Evolutionary conservation across 345 rosid species (phyloP).

Genomic region (Hirschfeldia incana): DNA sequence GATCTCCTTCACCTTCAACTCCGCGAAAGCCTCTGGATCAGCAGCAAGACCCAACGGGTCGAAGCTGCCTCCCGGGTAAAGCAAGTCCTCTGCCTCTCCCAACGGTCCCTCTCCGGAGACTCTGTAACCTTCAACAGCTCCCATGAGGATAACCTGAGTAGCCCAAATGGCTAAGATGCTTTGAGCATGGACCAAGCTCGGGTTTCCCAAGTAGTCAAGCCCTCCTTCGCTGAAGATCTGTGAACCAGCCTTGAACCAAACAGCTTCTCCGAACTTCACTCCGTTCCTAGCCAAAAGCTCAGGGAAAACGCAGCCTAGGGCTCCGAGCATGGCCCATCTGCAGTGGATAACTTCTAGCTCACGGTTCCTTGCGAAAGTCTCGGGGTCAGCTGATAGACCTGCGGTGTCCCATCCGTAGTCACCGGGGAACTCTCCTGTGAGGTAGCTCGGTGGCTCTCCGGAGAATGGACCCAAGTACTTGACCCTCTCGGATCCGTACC

Average conservation of each 20-base stretch:
- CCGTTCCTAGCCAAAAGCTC: constrained; percentile 50
- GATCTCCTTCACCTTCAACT: constrained; percentile 78
- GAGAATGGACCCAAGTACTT: constrained; percentile 88
- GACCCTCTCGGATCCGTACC: constrained; percentile 76
- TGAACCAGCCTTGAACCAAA: constrained; percentile 48
- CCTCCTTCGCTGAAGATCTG: constrained; percentile 85
- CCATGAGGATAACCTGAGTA: constrained; percentile 63
- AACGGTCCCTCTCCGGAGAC: constrained; percentile 65
- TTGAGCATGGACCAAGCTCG: constrained; percentile 76
- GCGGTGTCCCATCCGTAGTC: constrained; percentile 56
- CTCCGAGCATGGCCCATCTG: constrained; percentile 90
- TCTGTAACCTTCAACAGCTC: constrained; percentile 77
- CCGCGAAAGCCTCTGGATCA: constrained; percentile 86
- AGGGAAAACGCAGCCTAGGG: constrained; percentile 76
- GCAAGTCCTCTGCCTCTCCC: constrained; percentile 69
- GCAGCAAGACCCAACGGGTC: constrained; percentile 81
- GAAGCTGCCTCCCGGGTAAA: constrained; percentile 80
- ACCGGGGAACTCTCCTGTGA: constrained; percentile 75
- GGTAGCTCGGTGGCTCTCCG: constrained; percentile 72
- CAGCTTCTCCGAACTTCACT: constrained; percentile 42
- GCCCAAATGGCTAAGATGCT: constrained; percentile 89
- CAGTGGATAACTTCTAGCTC: constrained; percentile 83
- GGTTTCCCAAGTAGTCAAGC: constrained; percentile 82
- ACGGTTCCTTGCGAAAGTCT: constrained; percentile 85
- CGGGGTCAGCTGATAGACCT: constrained; percentile 85